Conservation (phyloP, 2,329 filamentous ascomycete genomes). For the Arthrobotrys sphaeroides region DNA sequence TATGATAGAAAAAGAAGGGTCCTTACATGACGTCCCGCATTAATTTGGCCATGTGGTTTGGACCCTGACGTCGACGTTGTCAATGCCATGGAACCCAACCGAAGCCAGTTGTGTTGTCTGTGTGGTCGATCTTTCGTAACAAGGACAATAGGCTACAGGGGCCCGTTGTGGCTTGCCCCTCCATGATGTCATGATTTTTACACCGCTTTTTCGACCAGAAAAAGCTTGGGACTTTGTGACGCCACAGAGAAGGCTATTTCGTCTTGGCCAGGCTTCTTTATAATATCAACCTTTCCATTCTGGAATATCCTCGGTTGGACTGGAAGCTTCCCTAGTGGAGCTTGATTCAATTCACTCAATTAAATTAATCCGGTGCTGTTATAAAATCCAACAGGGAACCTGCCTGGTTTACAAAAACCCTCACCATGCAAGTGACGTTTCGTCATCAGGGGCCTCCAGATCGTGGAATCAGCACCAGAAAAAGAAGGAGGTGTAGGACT, state of each 20-base stretch:
- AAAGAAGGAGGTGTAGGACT: too few relatives aligned
- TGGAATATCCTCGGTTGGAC: slow-evolving; percentile 16
- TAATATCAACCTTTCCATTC: too few relatives aligned
- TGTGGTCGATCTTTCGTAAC: slow-evolving; percentile 35
- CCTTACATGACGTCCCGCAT: slow-evolving; percentile 43
- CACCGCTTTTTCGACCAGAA: neutral
- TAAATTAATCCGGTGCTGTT: neutral
- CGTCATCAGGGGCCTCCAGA: neutral
- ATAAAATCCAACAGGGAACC: slow-evolving; percentile 16
- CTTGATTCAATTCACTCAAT: neutral
- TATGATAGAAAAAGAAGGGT: slow-evolving; percentile 2
- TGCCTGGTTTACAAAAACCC: neutral
- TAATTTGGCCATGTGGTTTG: slow-evolving; percentile 32
- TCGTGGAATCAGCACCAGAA: neutral
- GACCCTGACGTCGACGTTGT: slow-evolving; percentile 41
- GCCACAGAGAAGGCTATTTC: slow-evolving; percentile 26
- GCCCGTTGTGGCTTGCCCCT: neutral
- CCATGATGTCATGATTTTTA: slow-evolving; percentile 39
- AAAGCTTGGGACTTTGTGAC: neutral
- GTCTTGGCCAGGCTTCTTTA: too few relatives aligned
- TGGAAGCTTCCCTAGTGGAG: neutral
- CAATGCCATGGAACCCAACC: neutral
- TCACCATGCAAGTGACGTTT: slow-evolving; percentile 13
- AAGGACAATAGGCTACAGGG: too few relatives aligned
- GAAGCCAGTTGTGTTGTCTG: slow-evolving; percentile 11